Conservation (phyloP, 1,284 basidiomycete species). For the Marasmius sp. region DNA sequence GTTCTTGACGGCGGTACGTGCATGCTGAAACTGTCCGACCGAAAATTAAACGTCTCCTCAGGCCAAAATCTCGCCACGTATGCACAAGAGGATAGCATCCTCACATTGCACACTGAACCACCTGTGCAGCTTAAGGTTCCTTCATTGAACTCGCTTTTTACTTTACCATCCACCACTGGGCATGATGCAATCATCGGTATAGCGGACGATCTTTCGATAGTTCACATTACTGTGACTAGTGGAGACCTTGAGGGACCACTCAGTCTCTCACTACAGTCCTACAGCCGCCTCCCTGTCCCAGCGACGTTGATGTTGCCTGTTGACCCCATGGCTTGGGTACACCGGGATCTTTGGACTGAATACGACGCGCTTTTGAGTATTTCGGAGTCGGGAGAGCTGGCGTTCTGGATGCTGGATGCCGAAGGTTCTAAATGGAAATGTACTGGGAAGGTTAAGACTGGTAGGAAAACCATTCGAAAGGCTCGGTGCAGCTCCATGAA, state of each 20-base stretch:
- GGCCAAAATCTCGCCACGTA: slow-evolving; percentile 49
- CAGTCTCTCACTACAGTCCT: slow-evolving; percentile 34
- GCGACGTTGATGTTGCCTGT: slow-evolving; percentile 72
- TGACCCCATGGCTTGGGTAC: slow-evolving; percentile 89
- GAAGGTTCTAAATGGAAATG: slow-evolving; percentile 62
- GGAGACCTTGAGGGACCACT: slow-evolving; percentile 20
- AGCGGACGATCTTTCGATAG: slow-evolving; percentile 52
- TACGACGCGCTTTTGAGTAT: slow-evolving; percentile 82
- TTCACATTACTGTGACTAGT: slow-evolving; percentile 45
- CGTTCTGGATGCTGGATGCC: slow-evolving; percentile 81
- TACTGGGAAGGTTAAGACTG: slow-evolving; percentile 76
- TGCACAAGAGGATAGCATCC: slow-evolving; percentile 35
- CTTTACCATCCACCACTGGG: slow-evolving; percentile 51
- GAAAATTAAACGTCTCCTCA: slow-evolving; percentile 10
- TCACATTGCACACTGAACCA: slow-evolving; percentile 47
- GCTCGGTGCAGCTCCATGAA: slow-evolving; percentile 87
- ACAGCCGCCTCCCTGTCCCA: slow-evolving; percentile 50
- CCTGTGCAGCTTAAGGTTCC: slow-evolving; percentile 49
- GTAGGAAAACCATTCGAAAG: slow-evolving; percentile 58
- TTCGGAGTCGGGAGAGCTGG: slow-evolving; percentile 69
- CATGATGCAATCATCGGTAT: slow-evolving; percentile 63
- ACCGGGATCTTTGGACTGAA: slow-evolving; percentile 38
- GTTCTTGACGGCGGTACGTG: slow-evolving; percentile 59
- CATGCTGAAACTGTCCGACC: slow-evolving; percentile 14
- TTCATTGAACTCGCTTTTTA: slow-evolving; percentile 57